Evolutionary conservation across 768 basidiomycete genomes (phyloP).

Genomic region (Paxillus rubicundulus): DNA sequence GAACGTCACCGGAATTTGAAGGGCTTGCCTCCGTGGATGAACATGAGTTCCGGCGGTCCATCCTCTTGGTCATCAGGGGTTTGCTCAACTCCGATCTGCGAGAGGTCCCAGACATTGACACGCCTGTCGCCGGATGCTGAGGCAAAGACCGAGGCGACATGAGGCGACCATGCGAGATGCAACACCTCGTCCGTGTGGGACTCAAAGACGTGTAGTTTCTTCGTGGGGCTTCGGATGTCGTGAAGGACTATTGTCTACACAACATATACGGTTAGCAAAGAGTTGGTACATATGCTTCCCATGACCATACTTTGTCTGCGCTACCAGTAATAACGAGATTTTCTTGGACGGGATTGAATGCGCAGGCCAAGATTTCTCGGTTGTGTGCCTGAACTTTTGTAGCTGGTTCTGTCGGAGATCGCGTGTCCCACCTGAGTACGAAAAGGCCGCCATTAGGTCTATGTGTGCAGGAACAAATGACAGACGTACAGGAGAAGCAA

Average conservation of each 20-base stretch:
- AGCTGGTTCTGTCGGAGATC: constrained; percentile 65
- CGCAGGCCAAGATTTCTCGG: constrained; percentile 85
- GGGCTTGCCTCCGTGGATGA: constrained; percentile 86
- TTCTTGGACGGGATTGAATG: constrained; percentile 82
- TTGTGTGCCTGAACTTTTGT: constrained; percentile 82
- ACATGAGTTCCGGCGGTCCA: constrained; percentile 93
- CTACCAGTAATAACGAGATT: constrained; percentile 87
- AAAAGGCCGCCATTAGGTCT: neutral
- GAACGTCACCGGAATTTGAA: neutral
- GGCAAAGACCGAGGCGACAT: constrained; percentile 87
- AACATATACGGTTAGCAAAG: neutral
- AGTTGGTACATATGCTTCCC: neutral
- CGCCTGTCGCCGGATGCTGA: constrained; percentile 92
- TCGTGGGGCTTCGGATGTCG: constrained; percentile 73
- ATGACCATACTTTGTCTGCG: constrained; percentile 75
- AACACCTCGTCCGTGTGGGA: constrained; percentile 94
- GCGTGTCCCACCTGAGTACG: constrained; percentile 82
- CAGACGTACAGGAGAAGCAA: constrained; percentile 82
- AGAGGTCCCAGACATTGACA: constrained; percentile 93
- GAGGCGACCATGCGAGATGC: constrained; percentile 94
- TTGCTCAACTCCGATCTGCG: constrained; percentile 90
- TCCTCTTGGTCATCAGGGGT: constrained; percentile 98
- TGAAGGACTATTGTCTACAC: constrained; percentile 81
- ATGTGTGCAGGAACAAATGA: neutral
- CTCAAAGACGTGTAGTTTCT: constrained; percentile 86